Percentiles rank a stretch among this genome's conserved stretches.
phyloP scores from a whole-genome alignment of 1,284 basidiomycete genomes.

The Coniferiporia weirii region DNA sequence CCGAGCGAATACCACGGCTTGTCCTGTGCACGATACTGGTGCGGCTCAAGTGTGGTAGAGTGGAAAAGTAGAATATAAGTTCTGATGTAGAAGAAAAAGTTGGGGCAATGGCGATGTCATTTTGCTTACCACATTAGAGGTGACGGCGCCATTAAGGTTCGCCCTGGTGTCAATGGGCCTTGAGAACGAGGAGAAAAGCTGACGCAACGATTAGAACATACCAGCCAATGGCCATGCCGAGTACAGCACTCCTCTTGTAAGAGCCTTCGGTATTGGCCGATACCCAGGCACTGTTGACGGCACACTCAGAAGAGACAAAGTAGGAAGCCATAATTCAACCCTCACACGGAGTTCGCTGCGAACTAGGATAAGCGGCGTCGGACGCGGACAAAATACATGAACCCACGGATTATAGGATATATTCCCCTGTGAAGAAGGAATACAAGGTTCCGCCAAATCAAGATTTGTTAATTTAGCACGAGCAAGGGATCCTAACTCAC shows the following conservation, averaged over 20 bases:
- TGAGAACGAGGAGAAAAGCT: not conserved
- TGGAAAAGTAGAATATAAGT: not conserved
- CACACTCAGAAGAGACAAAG: not conserved
- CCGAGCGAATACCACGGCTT: slow-evolving; percentile 69
- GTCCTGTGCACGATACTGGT: slow-evolving; percentile 59
- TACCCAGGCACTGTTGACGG: slow-evolving; percentile 39
- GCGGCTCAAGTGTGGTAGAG: not conserved
- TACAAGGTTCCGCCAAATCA: not conserved
- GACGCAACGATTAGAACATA: slow-evolving; percentile 16
- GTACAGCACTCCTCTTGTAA: slow-evolving; percentile 38
- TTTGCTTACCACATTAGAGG: slow-evolving; percentile 58
- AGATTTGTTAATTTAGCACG: not conserved
- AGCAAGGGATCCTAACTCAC: slow-evolving; percentile 28
- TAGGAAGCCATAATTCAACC: not conserved
- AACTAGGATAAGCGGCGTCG: not conserved
- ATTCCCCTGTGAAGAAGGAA: slow-evolving; percentile 32
- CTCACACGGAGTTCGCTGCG: slow-evolving; percentile 45
- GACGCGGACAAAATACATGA: not conserved
- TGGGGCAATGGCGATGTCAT: not conserved
- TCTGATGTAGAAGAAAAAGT: not conserved
- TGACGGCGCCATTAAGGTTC: slow-evolving; percentile 66
- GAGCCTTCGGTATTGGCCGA: slow-evolving; percentile 45
- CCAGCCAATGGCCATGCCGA: slow-evolving; percentile 34
- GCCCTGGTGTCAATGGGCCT: slow-evolving; percentile 36
- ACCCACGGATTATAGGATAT: slow-evolving; percentile 44